Base-by-base conservation (phyloP, 2,329 filamentous ascomycete genomes). In the Plectosphaerella plurivora region DNA sequence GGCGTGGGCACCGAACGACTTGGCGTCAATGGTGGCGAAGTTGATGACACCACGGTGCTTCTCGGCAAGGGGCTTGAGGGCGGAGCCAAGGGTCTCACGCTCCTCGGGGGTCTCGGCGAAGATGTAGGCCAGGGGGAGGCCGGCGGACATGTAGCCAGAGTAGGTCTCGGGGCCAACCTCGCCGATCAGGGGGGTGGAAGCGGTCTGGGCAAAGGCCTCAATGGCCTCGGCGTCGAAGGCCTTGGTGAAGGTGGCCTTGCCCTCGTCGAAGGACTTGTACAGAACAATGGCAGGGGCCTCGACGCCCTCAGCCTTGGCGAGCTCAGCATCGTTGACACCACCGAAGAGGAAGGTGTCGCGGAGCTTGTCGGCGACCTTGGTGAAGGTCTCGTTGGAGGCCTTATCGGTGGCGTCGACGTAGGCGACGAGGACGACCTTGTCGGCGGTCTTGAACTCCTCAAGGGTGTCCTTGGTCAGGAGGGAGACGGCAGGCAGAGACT, bases 121-220 rank as follows among this genome's bases (percentile, higher is more conserved):
- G 76, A 99, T 96, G 78, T 97, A 99, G 59, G 91, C 94, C 58
- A 99, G 86, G 56, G 94, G 94, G 61, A 97, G 81, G 61, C 90
- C 91, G 62, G 93, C 83, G 51, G 86, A 84, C 88, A 60, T 99
- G 82, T 99, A 99, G 67, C 82, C 84, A 56, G 89, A 82, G 79
- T 99, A 99, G 59, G 94, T 99, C 73, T 97, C 94, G 57, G 94
- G 94, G 64, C 93, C 93, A 63, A 99, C 88, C 78, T 97, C 94
- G 57, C 94, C 94, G 60, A 99, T 87, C 65, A 99, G 79, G 59
- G 94, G 94, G 55, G 89, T 96, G 61, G 92, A 86, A 55, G 91
- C 79, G 47, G 84, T 86, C 81, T 91, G 92, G 71, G 89, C 84
- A 75, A 96, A 99, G 61, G 80, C 80, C 68, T 85, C 82, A 65